Conservation (phyloP, 768 basidiomycete genomes). For the Rubroboletus satanas region DNA sequence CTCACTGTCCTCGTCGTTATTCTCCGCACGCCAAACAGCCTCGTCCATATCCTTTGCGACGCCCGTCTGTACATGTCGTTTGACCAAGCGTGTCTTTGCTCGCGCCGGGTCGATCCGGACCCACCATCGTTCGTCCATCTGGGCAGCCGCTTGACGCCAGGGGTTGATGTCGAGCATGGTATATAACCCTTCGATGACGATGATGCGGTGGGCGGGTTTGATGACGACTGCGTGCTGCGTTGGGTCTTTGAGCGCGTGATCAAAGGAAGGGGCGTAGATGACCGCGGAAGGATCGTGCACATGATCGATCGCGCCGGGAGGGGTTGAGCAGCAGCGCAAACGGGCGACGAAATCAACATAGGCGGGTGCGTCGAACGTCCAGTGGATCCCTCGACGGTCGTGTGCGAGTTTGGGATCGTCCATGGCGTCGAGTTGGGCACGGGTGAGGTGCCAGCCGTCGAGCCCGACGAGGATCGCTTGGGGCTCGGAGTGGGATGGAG, state of each 20-base stretch:
- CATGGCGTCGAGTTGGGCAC: conserved; percentile 71
- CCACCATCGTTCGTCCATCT: conserved; percentile 79
- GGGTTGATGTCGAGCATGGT: conserved; percentile 67
- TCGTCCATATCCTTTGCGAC: conserved; percentile 62
- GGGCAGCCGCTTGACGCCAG: conserved; percentile 61
- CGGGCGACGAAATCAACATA: conserved; percentile 66
- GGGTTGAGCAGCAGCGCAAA: conserved; percentile 38
- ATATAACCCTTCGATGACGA: conserved; percentile 91
- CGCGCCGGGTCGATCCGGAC: conserved; percentile 54
- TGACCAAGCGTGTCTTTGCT: conserved; percentile 58
- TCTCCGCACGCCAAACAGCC: conserved; percentile 65
- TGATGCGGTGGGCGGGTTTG: conserved; percentile 61
- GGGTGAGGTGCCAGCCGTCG: conserved; percentile 91
- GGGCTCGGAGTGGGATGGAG: background rate
- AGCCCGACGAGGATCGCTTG: conserved; percentile 67
- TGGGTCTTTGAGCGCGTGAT: conserved; percentile 87
- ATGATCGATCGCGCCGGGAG: background rate
- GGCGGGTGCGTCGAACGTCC: conserved; percentile 81
- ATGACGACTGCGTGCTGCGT: conserved; percentile 55
- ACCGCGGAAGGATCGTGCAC: conserved; percentile 11
- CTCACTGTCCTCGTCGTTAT: conserved; percentile 76
- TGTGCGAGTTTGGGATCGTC: conserved; percentile 75
- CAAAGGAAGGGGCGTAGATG: conserved; percentile 77
- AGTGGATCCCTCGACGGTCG: conserved; percentile 78
- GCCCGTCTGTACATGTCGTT: conserved; percentile 74